Base-by-base conservation (phyloP, 2,329 filamentous ascomycete genomes). In the Botrytis medusae region DNA sequence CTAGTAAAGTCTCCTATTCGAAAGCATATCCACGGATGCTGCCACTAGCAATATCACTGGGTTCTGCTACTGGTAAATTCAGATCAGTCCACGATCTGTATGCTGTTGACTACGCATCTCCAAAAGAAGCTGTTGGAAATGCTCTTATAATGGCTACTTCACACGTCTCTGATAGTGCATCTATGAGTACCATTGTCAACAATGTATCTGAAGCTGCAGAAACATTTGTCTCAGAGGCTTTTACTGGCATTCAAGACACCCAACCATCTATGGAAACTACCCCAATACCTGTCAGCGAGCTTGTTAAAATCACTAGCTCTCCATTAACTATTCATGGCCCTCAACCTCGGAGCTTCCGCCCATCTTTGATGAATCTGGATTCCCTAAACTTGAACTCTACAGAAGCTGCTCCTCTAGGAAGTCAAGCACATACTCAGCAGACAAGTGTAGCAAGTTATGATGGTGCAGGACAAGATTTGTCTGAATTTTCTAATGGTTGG, bases 401-500 rank as follows among this genome's bases (percentile, higher is more conserved):
- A n/a, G 25, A 9, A 22, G n/a, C 46, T 32, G 40, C 1, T n/a
- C 25, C 37, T 25, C 16, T 25, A 22, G 5, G 29, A 42, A 9
- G 40, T 32, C 34, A 32, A 32, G 32, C 5, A 37, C 10, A 22
- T 22, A 14, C 37, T 42, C 65, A 29, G 12, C 48, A 69, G 6
- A 9, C 48, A 57, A 69, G 65, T n/a, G 18, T 69, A 29, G 34
- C 18, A 14, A 69, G 34, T 22, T 42, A 25, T n/a, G 62, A 54
- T 29, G 6, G n/a, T 22, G 29, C 16, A 46, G 48, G 59, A 44
- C 32, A 68, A 8, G 59, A 29, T 14, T 5, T 29, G 5, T n/a
- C 40, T 2, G 20, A 42, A 10, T 72, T 72, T 18, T 72, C 71
- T 2, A 72, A 72, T 54, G 64, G 71, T n/a, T 72, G 71, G 71